phyloP scores from a whole-genome alignment of 768 basidiomycete species.

The Xanthoconium purpureum region DNA sequence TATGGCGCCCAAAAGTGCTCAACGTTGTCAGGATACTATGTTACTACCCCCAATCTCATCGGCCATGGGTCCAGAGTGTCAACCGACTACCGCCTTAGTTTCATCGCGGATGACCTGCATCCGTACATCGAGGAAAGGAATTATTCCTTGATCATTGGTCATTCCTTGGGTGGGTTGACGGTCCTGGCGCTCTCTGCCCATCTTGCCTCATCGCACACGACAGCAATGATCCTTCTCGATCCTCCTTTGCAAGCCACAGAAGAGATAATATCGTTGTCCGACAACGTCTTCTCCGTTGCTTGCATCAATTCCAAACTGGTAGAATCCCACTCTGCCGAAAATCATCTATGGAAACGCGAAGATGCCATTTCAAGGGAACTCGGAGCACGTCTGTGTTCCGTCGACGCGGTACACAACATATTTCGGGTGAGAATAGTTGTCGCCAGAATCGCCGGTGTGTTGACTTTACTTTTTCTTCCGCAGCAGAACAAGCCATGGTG shows the following conservation, averaged over 20 bases:
- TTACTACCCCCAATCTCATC: conserved; percentile 20
- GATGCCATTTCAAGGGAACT: conserved; percentile 9
- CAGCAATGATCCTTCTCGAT: conserved; percentile 20
- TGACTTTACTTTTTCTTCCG: neutral
- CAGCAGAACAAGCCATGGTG: conserved; percentile 21
- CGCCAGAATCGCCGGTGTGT: no score
- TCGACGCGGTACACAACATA: conserved; percentile 1
- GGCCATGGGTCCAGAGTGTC: conserved; percentile 15
- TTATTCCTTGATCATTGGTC: conserved; percentile 19
- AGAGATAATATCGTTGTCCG: neutral
- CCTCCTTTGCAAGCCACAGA: conserved; percentile 8
- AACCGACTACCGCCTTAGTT: conserved; percentile 8
- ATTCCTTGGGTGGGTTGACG: conserved; percentile 14
- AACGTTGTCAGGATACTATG: conserved; percentile 15
- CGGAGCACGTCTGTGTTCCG: conserved; percentile 13
- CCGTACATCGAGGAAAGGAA: conserved; percentile 13
- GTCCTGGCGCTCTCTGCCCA: neutral
- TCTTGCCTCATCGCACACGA: conserved; percentile 7
- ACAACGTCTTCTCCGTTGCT: neutral
- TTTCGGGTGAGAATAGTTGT: neutral
- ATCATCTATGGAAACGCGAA: conserved; percentile 13
- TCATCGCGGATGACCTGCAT: conserved; percentile 18
- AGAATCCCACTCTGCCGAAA: conserved; percentile 3
- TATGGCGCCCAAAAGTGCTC: neutral
- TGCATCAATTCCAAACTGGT: neutral